A percentile compares a stretch with the other conserved stretches of the same genome.
phyloP scores from a whole-genome alignment of 805 yeast species.

The Saturnispora dispora region DNA sequence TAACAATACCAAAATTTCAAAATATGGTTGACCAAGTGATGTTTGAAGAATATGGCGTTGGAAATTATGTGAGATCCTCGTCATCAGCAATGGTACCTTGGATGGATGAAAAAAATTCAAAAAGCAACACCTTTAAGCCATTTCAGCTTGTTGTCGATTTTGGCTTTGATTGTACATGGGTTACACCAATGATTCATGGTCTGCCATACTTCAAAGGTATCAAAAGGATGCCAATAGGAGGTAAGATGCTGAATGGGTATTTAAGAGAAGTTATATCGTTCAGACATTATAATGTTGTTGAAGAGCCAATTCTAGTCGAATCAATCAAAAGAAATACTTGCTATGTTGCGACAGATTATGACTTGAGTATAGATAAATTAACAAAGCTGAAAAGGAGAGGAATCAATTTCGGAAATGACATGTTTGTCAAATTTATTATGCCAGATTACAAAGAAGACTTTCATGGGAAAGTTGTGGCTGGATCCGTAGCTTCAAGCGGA shows the following conservation, averaged over 20 bases:
- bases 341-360: conserved; percentile 56
- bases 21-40: conserved; percentile 83
- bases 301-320: conserved; percentile 78
- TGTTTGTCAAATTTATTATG: conserved; percentile 60
- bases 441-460: conserved; percentile 82
- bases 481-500: conserved; percentile 44
- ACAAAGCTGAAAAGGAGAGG: conserved; percentile 19
- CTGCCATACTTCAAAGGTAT: conserved; percentile 69
- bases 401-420: conserved; percentile 17
- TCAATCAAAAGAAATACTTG: conserved; percentile 75
- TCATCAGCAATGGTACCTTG: conserved; percentile 58
- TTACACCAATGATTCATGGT: conserved; percentile 77
- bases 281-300: conserved; percentile 87
- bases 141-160: conserved; percentile 77
- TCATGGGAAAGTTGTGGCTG: conserved; percentile 44
- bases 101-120: conserved; percentile 25
- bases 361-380: conserved; percentile 20
- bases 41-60: conserved; percentile 88
- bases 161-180: conserved; percentile 83
- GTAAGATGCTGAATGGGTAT: conserved; percentile 73
- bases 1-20: conserved; percentile 72
- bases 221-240: conserved; percentile 76
- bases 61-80: conserved; percentile 57
- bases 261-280: conserved; percentile 79
- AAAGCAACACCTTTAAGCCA: conserved; percentile 30